Conservation (phyloP, 805 yeast genomes). For the Nakazawaea pomicola region DNA sequence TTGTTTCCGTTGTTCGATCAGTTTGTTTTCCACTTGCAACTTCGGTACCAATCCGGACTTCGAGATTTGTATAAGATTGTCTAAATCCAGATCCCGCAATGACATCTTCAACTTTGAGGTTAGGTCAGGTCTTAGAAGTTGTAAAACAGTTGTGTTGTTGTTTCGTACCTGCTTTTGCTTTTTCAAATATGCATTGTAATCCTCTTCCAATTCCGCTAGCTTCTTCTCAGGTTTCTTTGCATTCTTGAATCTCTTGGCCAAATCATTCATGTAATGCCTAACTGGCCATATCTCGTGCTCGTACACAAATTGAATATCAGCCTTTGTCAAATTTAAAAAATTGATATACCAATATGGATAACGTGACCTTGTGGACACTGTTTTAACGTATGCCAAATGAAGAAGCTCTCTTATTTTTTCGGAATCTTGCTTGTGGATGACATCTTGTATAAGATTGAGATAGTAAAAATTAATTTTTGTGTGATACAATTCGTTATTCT, state of each 20-base stretch:
- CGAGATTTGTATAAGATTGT: neutral
- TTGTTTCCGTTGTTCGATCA: neutral
- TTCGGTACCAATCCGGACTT: neutral
- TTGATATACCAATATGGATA: constrained; percentile 8
- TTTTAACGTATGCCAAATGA: constrained; percentile 1
- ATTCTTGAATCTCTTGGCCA: neutral
- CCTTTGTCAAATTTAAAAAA: constrained; percentile 6
- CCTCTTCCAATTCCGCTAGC: neutral
- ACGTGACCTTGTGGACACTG: neutral
- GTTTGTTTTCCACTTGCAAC: neutral
- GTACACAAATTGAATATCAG: neutral
- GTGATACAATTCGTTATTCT: constrained; percentile 1
- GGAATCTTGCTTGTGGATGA: neutral
- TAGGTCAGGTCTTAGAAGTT: too few relatives aligned
- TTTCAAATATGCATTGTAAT: neutral
- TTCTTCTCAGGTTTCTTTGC: neutral
- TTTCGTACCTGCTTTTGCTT: constrained; percentile 3
- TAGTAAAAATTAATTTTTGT: constrained; percentile 5
- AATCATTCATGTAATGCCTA: neutral
- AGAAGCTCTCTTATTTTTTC: neutral
- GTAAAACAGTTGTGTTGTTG: neutral
- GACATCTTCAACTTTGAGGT: neutral
- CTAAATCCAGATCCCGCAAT: neutral
- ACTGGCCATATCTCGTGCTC: constrained; percentile 7
- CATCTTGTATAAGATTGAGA: neutral